Base-by-base conservation (phyloP, 306 rosid genomes). In the barrel medic (Medicago truncatula) region DNA sequence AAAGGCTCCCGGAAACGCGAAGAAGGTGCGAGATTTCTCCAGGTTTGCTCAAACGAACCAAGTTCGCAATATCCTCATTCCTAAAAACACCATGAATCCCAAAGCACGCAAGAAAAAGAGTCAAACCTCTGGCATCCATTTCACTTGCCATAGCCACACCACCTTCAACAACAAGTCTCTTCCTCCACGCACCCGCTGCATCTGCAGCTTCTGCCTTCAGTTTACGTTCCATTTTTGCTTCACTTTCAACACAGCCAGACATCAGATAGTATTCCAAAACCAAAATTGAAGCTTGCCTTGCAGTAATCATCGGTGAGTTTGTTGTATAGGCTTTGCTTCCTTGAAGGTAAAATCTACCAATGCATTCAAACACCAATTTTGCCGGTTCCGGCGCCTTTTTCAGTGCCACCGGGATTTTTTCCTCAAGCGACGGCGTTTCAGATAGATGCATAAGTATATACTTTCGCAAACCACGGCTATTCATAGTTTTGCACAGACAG, bases 61-160 rank as follows among this genome's bases (percentile, higher is more conserved):
- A 83, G 78, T 78, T 76, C 61, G 39, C 50, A 36, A 88, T 21
- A 49, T 88, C 92, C 11, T 86, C 81, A 15, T 86, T 77, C 36
- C 59, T 70, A 67, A 86, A 88, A 40, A 18, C 10, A 75, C 9
- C 3, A 2, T 89, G 88, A 54, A 86, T 80, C 50, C 90, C 90
- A 73, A 82, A 88, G 38, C 80, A 73, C 40, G 85, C 92, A 71
- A 88, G 39, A 20, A 86, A 83, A 31, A 88, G 75, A 72, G 86
- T 49, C 90, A 88, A 86, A 17, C 92, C 92, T 78, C 78, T 80
- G 9, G 92, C 88, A 86, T 88, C 92, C 66, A 73, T 61, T 31
- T 84, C 85, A 15, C 70, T 57, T 8, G 92, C 88, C 58, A 54
- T 47, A 20, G 70, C 73, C 53, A 85, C 41, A 69, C 92, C 92